Evolutionary conservation across 805 yeast genomes (phyloP).

Genomic region (Nakazawaea sp.): DNA sequence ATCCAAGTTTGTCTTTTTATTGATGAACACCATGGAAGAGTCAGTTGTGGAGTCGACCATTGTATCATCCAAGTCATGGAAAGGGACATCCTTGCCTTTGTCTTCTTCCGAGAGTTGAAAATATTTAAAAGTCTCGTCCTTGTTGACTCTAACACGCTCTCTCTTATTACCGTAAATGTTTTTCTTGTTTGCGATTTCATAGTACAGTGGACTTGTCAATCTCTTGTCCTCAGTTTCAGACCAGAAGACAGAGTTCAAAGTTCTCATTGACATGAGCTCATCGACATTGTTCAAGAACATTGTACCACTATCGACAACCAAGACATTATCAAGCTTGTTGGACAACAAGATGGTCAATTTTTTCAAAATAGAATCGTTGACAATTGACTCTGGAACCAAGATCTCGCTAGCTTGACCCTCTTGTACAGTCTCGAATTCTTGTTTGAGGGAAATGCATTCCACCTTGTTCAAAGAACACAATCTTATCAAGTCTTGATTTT

Average conservation of each 20-base stretch:
- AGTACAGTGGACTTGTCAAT: constrained; percentile 7
- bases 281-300: constrained; percentile 4
- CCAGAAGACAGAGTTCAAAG: constrained; percentile 8
- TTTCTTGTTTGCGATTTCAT: constrained; percentile 1
- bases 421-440: not conserved
- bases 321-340: constrained; percentile 6
- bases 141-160: constrained; percentile 7
- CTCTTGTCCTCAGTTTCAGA: constrained; percentile 4
- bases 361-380: constrained; percentile 3
- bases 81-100: not conserved
- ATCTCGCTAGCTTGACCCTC: not conserved
- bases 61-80: constrained; percentile 10
- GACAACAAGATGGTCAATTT: constrained; percentile 1
- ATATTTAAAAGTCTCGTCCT: constrained; percentile 10
- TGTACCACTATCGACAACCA: constrained; percentile 3
- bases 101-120: not conserved
- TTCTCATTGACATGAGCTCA: not conserved
- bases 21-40: constrained; percentile 7
- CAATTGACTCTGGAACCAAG: not conserved
- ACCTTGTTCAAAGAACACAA: constrained; percentile 5
- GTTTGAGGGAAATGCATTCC: constrained; percentile 2
- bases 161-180: constrained; percentile 7
- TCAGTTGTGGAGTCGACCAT: constrained; percentile 10
- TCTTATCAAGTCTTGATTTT: constrained; percentile 3
- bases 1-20: constrained; percentile 5